These are phyloP conservation scores for Ganoderma sinense DNA, from an alignment of 1,284 basidiomycete genomes.

Conservation along the genomic window DNA sequence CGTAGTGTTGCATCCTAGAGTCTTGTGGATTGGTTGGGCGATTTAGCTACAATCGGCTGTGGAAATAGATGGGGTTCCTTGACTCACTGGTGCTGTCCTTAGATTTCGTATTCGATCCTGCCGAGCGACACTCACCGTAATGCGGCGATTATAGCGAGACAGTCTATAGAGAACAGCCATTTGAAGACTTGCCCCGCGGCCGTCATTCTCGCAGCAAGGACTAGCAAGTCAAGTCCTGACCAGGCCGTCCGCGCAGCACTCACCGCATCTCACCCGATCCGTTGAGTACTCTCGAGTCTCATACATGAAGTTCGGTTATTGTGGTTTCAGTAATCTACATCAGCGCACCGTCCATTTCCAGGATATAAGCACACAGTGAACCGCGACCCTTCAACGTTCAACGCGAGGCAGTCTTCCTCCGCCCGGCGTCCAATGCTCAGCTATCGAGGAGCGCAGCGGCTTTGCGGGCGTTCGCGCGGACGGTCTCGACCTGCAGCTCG, in stretches of 20 bases:
- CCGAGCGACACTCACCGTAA: too few species aligned
- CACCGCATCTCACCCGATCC: neutral
- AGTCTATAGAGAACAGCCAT: too few species aligned
- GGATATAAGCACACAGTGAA: neutral
- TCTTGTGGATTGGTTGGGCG: neutral
- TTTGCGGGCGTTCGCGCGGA: slow-evolving; percentile 77
- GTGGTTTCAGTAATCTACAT: neutral
- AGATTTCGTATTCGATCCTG: too few species aligned
- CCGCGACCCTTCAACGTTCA: neutral
- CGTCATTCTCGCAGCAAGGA: too few species aligned
- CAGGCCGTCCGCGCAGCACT: neutral
- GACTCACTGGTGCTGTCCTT: too few species aligned
- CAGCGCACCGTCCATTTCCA: neutral
- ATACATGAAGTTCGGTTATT: neutral
- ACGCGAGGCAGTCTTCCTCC: neutral
- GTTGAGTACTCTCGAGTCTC: too few species aligned
- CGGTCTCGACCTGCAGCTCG: slow-evolving; percentile 83
- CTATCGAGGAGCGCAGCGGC: slow-evolving; percentile 51
- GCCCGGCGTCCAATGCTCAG: slow-evolving; percentile 16
- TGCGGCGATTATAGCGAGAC: too few species aligned
- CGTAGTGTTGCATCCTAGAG: neutral
- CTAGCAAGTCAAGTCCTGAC: too few species aligned
- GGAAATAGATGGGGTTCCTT: too few species aligned
- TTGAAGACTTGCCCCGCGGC: too few species aligned
- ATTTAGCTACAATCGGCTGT: too few species aligned